Conservation (phyloP, 352 stramenopile species). For the Pythium guiyangense region DNA sequence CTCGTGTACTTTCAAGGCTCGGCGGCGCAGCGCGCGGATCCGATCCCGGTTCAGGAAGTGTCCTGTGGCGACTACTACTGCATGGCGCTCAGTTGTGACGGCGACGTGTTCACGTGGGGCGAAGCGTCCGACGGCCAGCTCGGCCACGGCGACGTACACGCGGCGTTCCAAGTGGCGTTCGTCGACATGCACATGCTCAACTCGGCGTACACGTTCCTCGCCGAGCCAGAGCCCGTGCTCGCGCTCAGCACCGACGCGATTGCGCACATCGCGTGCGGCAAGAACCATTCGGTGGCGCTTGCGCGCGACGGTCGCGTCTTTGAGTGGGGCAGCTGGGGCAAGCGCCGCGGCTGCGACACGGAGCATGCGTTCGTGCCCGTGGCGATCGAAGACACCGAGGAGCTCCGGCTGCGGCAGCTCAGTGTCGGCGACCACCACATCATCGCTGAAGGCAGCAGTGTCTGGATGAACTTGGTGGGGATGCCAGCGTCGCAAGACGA, state of each 20-base stretch:
- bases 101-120: constrained; percentile 73
- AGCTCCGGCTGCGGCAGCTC: constrained; percentile 17
- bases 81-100: constrained; percentile 48
- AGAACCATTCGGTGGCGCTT: constrained; percentile 58
- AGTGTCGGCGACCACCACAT: constrained; percentile 7
- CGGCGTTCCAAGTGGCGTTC: constrained; percentile 56
- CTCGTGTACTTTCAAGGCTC: constrained; percentile 67
- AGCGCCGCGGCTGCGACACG: constrained; percentile 35
- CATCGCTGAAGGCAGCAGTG: constrained; percentile 46
- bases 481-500: not conserved
- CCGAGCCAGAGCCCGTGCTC: constrained; percentile 57
- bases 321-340: constrained; percentile 73
- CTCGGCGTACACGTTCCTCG: constrained; percentile 63
- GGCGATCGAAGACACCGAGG: constrained; percentile 18
- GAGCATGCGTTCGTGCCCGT: constrained; percentile 59
- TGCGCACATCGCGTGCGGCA: constrained; percentile 40
- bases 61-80: constrained; percentile 72
- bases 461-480: constrained; percentile 40
- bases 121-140: constrained; percentile 72
- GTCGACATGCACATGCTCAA: constrained; percentile 58
- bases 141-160: constrained; percentile 49
- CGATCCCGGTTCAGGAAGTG: constrained; percentile 47
- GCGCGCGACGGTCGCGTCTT: constrained; percentile 34
- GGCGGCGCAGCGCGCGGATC: constrained; percentile 46
- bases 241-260: constrained; percentile 37